Base-by-base conservation (phyloP, 768 basidiomycete genomes). In the Leccinum uliginosum region DNA sequence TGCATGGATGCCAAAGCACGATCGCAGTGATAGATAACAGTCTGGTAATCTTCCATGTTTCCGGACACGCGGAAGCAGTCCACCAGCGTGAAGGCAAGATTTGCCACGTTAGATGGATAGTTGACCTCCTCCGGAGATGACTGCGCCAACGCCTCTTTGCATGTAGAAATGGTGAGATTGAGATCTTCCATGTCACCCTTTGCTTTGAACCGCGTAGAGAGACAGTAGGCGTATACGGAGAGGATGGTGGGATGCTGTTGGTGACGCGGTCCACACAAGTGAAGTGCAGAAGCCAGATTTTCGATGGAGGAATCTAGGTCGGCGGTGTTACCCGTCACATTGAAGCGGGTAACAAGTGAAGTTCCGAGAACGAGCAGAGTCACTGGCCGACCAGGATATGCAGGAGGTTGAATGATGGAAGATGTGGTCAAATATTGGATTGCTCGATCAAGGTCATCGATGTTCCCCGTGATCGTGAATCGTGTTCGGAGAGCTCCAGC, bases 11-110 rank as follows among this genome's bases (percentile, higher is more conserved):
- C 50, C 26, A 68, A 49, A 5, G 56, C 57, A 46, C 46, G 57
- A 58, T 70, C 61, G 23, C 68, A 70, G 45, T 59, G 52, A 40
- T 55, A 56, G 10, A 70, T 51, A 49, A 67, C 43, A 30, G n/a
- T 50, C 50, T 59, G 59, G 19, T 57, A 58, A 12, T 70, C 68
- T 14, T 56, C 64, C 9, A 54, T 45, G 27, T 55, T 47, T 40
- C 56, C 55, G 2, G 49, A 50, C n/a, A 23, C 56, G 6, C 48
- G 26, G 26, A 62, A 60, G 32, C 51, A 58, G 2, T 55, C 15
- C n/a, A 65, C 26, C 35, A 67, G 35, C 4, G 32, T 49, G 11
- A 40, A 26, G 8, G 50, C 38, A 15, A 61, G 26, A 35, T 48
- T 61, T 21, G 30, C 56, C 7, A 63, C 30, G 1, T 4, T 53